A percentile compares a stretch with the other conserved stretches of the same genome.
These are phyloP conservation scores for Penicillium olsonii DNA, from an alignment of 2,329 filamentous ascomycete species.

Conservation along the genomic window DNA sequence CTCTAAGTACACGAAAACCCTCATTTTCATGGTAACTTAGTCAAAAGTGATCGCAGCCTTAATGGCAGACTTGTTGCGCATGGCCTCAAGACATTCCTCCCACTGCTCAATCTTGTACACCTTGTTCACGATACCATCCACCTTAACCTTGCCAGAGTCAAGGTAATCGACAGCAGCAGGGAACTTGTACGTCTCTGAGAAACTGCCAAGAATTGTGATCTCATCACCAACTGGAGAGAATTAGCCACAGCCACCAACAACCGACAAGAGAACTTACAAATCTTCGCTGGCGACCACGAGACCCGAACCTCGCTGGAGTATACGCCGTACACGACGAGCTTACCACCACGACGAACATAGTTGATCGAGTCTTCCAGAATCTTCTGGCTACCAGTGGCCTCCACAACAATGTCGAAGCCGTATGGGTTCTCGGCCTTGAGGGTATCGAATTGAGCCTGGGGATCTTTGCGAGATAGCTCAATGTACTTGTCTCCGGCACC, in stretches of 20 bases:
- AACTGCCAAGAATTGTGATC: slow-evolving; percentile 72
- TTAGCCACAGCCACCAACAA: slow-evolving; percentile 6
- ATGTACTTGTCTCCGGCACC: slow-evolving; percentile 52
- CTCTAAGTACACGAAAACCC: background rate
- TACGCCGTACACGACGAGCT: slow-evolving; percentile 71
- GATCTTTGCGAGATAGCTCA: slow-evolving; percentile 50
- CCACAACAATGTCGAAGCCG: slow-evolving; percentile 72
- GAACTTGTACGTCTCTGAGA: slow-evolving; percentile 74
- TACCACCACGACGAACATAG: slow-evolving; percentile 70
- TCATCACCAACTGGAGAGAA: slow-evolving; percentile 52
- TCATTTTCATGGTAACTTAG: slow-evolving; percentile 31
- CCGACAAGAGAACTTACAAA: slow-evolving; percentile 53
- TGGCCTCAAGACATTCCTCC: slow-evolving; percentile 68
- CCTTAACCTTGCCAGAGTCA: slow-evolving; percentile 45
- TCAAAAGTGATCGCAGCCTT: slow-evolving; percentile 75
- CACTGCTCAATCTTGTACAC: slow-evolving; percentile 72
- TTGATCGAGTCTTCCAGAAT: slow-evolving; percentile 71
- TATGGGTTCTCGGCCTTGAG: slow-evolving; percentile 67
- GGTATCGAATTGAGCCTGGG: slow-evolving; percentile 61
- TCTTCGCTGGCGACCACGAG: slow-evolving; percentile 70
- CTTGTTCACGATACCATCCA: slow-evolving; percentile 72
- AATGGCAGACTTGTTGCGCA: slow-evolving; percentile 71
- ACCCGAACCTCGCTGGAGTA: slow-evolving; percentile 65
- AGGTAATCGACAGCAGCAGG: slow-evolving; percentile 59
- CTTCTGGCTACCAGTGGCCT: slow-evolving; percentile 69